Base-by-base conservation (phyloP, 176 grass and related monocot species). In the Elaeis guineensis region DNA sequence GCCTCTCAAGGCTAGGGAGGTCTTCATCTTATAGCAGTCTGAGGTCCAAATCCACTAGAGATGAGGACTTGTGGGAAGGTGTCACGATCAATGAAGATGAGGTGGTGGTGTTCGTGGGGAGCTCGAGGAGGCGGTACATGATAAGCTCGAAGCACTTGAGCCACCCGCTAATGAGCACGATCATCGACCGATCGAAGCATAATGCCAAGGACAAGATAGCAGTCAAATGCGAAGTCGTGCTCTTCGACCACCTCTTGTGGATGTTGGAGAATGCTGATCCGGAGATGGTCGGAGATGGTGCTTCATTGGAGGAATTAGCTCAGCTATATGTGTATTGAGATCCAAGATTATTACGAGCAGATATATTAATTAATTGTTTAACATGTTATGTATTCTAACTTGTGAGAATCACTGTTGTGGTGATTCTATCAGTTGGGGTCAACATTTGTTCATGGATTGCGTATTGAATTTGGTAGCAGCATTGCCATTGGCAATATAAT, bases 231-330 rank as follows among this genome's bases (percentile, higher is more conserved):
- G 91, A 95, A 75, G 83, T 95, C 2, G 91, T 95, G 49, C 76
- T 95, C 17, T 95, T 95, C 51, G 91, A 95, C 56, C 91, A 95
- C 75, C 83, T 95, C 4, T 68, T 95, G 52, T 95, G 91, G 91
- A 90, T 95, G 86, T 71, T 95, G 20, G 86, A 90, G 58, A 95
- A 87, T 57, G 77, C 80, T 2, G 71, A 51, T 25, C 54, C 26
- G 1, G 73, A 76, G 17, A 59, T 21, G 3, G 79, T 32, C 57
- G 69, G n/a, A 1, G 80, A 85, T 59, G 82, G 23, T 19, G 71
- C 39, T 23, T 52, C 75, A 35, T 44, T 84, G 60, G 79, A 74
- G 72, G 91, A 95, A 75, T 71, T 95, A 5, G 80, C 86, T 1
- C 74, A 95, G 71, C 86, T 95, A 26, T 95, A 95, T 50, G 78